phyloP scores from a whole-genome alignment of 306 rosid genomes.

The Rosa chinensis region DNA sequence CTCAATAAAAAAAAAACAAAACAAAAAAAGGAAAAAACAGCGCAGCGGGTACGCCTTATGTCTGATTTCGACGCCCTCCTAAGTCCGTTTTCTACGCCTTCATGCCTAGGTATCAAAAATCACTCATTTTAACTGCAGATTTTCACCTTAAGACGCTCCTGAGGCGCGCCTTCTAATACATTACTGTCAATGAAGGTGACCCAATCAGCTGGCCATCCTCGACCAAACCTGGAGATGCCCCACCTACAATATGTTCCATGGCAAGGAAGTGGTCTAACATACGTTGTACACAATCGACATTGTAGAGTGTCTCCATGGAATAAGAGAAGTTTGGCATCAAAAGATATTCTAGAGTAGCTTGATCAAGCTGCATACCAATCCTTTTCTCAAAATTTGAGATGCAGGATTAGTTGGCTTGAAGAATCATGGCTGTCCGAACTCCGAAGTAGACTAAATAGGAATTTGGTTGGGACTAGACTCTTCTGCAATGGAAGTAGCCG shows the following conservation, averaged over 20 bases:
- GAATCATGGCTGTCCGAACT: slow-evolving; percentile 95
- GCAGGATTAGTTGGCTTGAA: slow-evolving; percentile 61
- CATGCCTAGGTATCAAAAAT: too few relatives aligned
- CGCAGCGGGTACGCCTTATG: too few relatives aligned
- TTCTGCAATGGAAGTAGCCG: slow-evolving; percentile 76
- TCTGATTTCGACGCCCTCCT: too few relatives aligned
- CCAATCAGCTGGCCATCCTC: slow-evolving; percentile 87
- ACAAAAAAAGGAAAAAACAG: too few relatives aligned
- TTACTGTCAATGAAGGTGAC: slow-evolving; percentile 72
- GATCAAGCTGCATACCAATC: slow-evolving; percentile 90
- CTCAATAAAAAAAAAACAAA: too few relatives aligned
- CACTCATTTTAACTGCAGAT: too few relatives aligned
- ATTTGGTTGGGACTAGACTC: slow-evolving; percentile 70
- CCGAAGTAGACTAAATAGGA: slow-evolving; percentile 80
- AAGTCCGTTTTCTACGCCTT: too few relatives aligned
- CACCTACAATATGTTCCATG: slow-evolving; percentile 69
- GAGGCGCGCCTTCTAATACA: too few relatives aligned
- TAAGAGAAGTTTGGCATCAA: slow-evolving; percentile 92
- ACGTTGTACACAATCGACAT: slow-evolving; percentile 92
- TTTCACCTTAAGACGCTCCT: too few relatives aligned
- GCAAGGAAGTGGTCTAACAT: slow-evolving; percentile 85
- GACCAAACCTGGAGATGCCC: slow-evolving; percentile 73
- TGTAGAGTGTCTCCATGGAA: slow-evolving; percentile 96
- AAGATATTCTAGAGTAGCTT: slow-evolving; percentile 91
- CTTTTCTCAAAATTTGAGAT: slow-evolving; percentile 76